Evolutionary conservation across 805 yeast species (phyloP).

Genomic region (Monosporozyma aquatica): DNA sequence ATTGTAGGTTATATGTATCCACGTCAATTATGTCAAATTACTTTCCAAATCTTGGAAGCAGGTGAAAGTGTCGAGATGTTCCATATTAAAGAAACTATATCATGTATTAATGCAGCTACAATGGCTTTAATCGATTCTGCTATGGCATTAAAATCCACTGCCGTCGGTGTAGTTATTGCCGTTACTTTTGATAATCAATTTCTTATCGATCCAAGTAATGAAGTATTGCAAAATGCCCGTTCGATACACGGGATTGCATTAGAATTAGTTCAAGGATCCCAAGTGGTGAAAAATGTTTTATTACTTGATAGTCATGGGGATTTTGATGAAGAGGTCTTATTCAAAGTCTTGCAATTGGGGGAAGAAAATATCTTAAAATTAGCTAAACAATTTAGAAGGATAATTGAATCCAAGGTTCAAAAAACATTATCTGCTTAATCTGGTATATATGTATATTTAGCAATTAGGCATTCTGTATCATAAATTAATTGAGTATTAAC

Average conservation of each 20-base stretch:
- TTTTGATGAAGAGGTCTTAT: constrained; percentile 49
- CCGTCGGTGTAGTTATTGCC: constrained; percentile 47
- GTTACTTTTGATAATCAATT: constrained; percentile 27
- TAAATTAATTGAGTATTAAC: too few species aligned
- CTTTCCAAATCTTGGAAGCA: constrained; percentile 52
- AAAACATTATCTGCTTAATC: background rate
- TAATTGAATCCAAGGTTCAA: constrained; percentile 38
- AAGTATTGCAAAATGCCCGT: constrained; percentile 34
- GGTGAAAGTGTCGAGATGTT: constrained; percentile 24
- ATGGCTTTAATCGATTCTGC: constrained; percentile 78
- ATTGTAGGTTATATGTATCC: constrained; percentile 63
- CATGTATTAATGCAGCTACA: constrained; percentile 62
- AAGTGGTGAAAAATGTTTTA: constrained; percentile 45
- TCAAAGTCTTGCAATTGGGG: constrained; percentile 43
- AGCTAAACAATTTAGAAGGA: constrained; percentile 39
- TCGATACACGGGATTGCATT: constrained; percentile 65
- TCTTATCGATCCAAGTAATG: constrained; percentile 38
- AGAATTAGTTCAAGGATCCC: constrained; percentile 39
- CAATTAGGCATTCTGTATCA: too few species aligned
- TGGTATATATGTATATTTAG: too few species aligned
- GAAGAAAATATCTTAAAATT: constrained; percentile 38
- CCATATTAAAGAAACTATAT: constrained; percentile 47
- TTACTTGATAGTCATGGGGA: constrained; percentile 64
- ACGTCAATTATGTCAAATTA: constrained; percentile 64
- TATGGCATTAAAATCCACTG: constrained; percentile 55